Percentiles rank a stretch among this genome's conserved stretches.
phyloP scores from a whole-genome alignment of 352 stramenopile species.

The Phytophthora syringae region DNA sequence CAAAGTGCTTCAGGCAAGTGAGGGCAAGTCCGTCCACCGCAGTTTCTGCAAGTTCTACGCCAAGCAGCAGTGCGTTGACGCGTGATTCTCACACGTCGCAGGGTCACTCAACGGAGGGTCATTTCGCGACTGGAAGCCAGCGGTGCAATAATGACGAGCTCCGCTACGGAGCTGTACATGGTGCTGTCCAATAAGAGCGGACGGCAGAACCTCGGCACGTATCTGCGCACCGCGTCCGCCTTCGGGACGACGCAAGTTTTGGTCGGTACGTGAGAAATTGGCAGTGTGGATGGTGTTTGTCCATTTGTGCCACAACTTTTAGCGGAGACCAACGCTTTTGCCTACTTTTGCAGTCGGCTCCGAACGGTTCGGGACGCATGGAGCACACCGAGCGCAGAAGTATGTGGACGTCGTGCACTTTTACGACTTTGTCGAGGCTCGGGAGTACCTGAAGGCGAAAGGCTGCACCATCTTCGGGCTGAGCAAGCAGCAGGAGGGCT shows the following conservation, averaged over 20 bases:
- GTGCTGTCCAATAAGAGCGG: slow-evolving; percentile 79
- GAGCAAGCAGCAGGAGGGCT: slow-evolving; percentile 25
- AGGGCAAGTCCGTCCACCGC: slow-evolving; percentile 41
- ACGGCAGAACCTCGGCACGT: slow-evolving; percentile 82
- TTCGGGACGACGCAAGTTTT: slow-evolving; percentile 79
- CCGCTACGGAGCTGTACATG: slow-evolving; percentile 58
- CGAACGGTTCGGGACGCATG: slow-evolving; percentile 79
- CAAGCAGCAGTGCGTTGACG: slow-evolving; percentile 57
- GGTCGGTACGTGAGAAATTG: slow-evolving; percentile 52
- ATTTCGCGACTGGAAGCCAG: slow-evolving; percentile 26
- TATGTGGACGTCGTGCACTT: slow-evolving; percentile 80
- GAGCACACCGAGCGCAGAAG: slow-evolving; percentile 80
- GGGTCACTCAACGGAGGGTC: slow-evolving; percentile 24
- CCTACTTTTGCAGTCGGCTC: slow-evolving; percentile 57
- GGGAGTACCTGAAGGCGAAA: slow-evolving; percentile 60
- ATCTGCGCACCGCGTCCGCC: slow-evolving; percentile 73
- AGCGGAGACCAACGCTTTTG: slow-evolving; percentile 13
- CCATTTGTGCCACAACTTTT: not conserved
- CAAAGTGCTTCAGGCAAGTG: slow-evolving; percentile 62
- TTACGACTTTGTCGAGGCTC: slow-evolving; percentile 70
- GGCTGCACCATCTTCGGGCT: slow-evolving; percentile 70
- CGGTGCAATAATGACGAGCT: slow-evolving; percentile 20
- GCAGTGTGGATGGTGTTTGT: slow-evolving; percentile 2
- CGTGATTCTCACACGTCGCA: slow-evolving; percentile 45
- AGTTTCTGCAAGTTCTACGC: slow-evolving; percentile 77